phyloP scores from a whole-genome alignment of 2,329 filamentous ascomycete species.

The Phaeosphaeriaceae sp. region DNA sequence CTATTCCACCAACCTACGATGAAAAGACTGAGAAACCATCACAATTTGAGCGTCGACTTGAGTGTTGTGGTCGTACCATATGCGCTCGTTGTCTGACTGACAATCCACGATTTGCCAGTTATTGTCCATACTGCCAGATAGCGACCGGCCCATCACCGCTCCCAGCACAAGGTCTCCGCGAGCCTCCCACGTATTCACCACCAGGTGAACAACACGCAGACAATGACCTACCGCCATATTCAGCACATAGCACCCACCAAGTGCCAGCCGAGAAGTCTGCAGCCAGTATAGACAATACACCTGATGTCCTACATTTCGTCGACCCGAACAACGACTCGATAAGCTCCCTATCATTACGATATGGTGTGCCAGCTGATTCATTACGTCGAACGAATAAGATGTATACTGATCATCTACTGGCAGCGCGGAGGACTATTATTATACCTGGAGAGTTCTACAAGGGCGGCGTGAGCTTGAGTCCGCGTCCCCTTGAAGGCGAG shows the following conservation, averaged over 20 bases:
- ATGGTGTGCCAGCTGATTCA: constrained; percentile 68
- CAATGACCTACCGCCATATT: constrained; percentile 55
- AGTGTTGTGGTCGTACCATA: constrained; percentile 74
- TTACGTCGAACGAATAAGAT: constrained; percentile 73
- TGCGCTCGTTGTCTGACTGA: constrained; percentile 73
- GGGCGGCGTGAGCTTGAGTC: constrained; percentile 70
- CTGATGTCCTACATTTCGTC: constrained; percentile 77
- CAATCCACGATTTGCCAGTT: constrained; percentile 70
- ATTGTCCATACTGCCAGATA: constrained; percentile 79
- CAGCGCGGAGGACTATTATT: constrained; percentile 70
- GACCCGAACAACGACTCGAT: constrained; percentile 72
- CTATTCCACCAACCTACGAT: constrained; percentile 59
- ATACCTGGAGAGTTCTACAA: constrained; percentile 76
- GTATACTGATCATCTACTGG: constrained; percentile 72
- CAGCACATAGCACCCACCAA: constrained; percentile 39
- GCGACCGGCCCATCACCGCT: constrained; percentile 65
- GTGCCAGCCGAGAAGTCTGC: constrained; percentile 39
- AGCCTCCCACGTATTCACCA: constrained; percentile 70
- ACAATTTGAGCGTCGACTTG: constrained; percentile 65
- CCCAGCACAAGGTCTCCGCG: constrained; percentile 66
- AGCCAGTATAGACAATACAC: constrained; percentile 46
- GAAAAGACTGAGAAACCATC: constrained; percentile 67
- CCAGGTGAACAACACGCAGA: constrained; percentile 37
- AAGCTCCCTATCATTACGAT: constrained; percentile 71
- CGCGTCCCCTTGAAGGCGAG: constrained; percentile 73